Base-by-base conservation (phyloP, 495 filamentous ascomycete genomes). In the Aspergillus affinis region DNA sequence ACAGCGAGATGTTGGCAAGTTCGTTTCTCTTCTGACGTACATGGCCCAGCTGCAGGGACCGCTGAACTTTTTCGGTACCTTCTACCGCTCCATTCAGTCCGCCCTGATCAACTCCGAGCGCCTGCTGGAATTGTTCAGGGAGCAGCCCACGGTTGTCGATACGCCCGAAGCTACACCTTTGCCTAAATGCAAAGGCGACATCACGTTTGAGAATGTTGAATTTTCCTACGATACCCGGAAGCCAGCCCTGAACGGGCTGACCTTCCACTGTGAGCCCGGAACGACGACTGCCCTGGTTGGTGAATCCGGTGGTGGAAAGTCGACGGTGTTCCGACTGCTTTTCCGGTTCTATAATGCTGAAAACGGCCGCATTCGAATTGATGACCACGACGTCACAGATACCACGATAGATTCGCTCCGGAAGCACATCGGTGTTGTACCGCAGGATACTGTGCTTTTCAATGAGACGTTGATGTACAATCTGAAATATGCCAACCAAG, bases 401-500 rank as follows among this genome's bases (percentile, higher is more conserved):
- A 74, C 96, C 60, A 95, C 91, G 6, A 97, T 98, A 67, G 91
- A 98, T 73, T 95, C 91, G n/a, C 75, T 98, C 44, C 88, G 94
- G 56, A 82, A 82, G 48, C 88, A 90, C 66, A 96, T 98, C 67
- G 94, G 94, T 30, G 94, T 98, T 54, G 94, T 98, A 19, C 94
- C 94, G 10, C 94, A 98, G 72, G 94, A 98, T 66, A 97, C 93
- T 1, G 87, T 96, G 12, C 80, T 98, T 52, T 98, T 98, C 83
- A 98, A 98, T 70, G 94, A 98, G 73, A 90, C 89, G 0, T 72
- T 98, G 57, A 96, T 98, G 94, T 91, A 98, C 76, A 98, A 98
- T 66, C 77, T 98, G 56, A 90, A 88, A 73, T 98, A 98, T 69
- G 95, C 95, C 48, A 95, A 95, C 70, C 91, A 89, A 32, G 68